Evolutionary conservation across 805 yeast genomes (phyloP).

Genomic region (Allodekkera sacchari): DNA sequence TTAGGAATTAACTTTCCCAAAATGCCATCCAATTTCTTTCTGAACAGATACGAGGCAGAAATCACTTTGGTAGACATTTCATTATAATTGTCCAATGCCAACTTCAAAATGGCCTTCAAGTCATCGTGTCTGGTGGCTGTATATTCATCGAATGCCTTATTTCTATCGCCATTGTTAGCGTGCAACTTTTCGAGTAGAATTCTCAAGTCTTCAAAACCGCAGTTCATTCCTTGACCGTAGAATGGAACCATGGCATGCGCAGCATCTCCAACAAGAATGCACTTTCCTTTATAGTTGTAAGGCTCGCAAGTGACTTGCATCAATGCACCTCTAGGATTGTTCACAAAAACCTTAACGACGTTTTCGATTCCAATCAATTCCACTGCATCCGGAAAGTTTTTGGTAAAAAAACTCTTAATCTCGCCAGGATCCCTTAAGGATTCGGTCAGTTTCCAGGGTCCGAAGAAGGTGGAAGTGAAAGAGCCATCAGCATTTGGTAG

Average conservation of each 20-base stretch:
- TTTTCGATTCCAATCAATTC: conserved; percentile 53
- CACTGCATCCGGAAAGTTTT: conserved; percentile 69
- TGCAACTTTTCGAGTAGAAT: conserved; percentile 48
- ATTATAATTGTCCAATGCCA: conserved; percentile 72
- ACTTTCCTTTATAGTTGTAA: conserved; percentile 55
- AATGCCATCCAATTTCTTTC: conserved; percentile 61
- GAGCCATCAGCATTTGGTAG: conserved; percentile 79
- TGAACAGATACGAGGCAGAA: conserved; percentile 46
- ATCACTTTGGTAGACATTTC: conserved; percentile 84
- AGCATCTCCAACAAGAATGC: conserved; percentile 80
- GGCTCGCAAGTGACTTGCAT: conserved; percentile 65
- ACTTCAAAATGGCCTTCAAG: conserved; percentile 62
- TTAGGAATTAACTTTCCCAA: conserved; percentile 53
- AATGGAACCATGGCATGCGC: conserved; percentile 98
- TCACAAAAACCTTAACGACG: conserved; percentile 35
- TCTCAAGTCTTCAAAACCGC: conserved; percentile 88
- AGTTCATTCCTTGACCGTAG: conserved; percentile 95
- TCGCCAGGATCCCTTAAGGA: conserved; percentile 35
- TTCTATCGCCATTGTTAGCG: conserved; percentile 29
- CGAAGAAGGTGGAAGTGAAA: conserved; percentile 84
- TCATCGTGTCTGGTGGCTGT: conserved; percentile 53
- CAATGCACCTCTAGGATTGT: conserved; percentile 70
- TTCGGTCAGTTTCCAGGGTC: conserved; percentile 65
- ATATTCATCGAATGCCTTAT: conserved; percentile 46
- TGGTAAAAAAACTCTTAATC: conserved; percentile 40